These are phyloP conservation scores for Persicaria maculosa DNA, from an alignment of 148 eudicot species.

Conservation along the genomic window DNA sequence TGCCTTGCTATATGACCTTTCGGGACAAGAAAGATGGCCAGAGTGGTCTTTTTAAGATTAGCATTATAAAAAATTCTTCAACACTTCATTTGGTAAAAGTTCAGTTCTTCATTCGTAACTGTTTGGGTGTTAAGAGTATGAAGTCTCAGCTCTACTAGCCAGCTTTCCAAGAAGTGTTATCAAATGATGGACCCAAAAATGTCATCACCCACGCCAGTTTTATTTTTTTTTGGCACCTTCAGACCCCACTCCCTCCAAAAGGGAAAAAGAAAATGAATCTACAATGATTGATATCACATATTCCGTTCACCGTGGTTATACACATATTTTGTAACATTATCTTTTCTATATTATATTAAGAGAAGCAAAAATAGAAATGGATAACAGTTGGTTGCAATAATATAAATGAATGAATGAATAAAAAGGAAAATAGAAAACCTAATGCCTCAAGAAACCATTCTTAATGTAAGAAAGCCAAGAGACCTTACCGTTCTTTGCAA, in stretches of 20 bases:
- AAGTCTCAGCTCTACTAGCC: background rate
- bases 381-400: no score
- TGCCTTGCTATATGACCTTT: background rate
- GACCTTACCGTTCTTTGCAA: constrained; percentile 58
- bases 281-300: no score
- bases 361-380: no score
- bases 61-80: no score
- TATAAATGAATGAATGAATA: background rate
- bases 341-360: no score
- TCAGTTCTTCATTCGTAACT: background rate
- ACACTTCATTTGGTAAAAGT: background rate
- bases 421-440: background rate
- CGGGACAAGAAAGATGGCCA: background rate
- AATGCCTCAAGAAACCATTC: background rate
- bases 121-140: background rate
- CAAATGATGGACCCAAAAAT: no score
- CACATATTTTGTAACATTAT: no score
- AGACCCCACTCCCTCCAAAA: no score
- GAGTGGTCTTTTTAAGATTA: background rate
- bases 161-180: background rate
- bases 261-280: no score
- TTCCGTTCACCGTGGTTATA: no score
- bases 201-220: no score
- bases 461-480: background rate
- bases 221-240: no score